Evolutionary conservation across 2,329 filamentous ascomycete species (phyloP), one percentile per base, ranked within the genome.

Genomic region (Dactylella cylindrospora): DNA sequence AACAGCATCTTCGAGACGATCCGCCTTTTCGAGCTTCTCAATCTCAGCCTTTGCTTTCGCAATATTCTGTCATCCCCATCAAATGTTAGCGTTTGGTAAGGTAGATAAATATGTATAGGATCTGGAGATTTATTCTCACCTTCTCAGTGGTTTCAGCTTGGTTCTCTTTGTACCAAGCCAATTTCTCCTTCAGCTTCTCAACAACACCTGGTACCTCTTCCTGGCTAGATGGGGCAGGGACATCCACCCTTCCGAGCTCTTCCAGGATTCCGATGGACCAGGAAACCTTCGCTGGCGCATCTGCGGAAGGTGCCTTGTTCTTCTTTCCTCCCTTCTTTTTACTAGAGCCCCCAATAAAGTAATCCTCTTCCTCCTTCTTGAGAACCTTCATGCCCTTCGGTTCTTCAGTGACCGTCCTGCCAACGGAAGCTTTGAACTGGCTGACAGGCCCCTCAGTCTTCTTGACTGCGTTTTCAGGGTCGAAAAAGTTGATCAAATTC

Each of bases 31-130:
- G 52, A 97, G 82, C 68, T 84, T 84, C 72, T 90, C 88, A 66
- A 98, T 94, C 74, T 96, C 90, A 75, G 91, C 91, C 79, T 95
- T 86, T 64, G 93, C 93, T 76, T 96, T 95, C 66, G 89, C 88
- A 64, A 97, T 85, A 79, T 98, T 98, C 93, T 97, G 70, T 22
- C 31, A 5, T n/a, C n/a, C n/a, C n/a, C n/a, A n/a, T n/a, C n/a
- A n/a, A n/a, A n/a, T n/a, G n/a, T n/a, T 60, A 70, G 66, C 61
- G 66, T 35, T n/a, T 5, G 26, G 46, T 19, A 20, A 41, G 20
- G 19, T 57, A 44, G 1, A 25, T 19, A 20, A 15, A 44, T 13
- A 49, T 9, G 10, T 23, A 35, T 19, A 5, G 10, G 22, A 8
- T 20, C 15, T 28, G 17, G 12, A n/a, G 5, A 31, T 39, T 10